Evolutionary conservation across 176 grass and related monocot genomes (phyloP).

Genomic region (Thinopyrum elongatum): DNA sequence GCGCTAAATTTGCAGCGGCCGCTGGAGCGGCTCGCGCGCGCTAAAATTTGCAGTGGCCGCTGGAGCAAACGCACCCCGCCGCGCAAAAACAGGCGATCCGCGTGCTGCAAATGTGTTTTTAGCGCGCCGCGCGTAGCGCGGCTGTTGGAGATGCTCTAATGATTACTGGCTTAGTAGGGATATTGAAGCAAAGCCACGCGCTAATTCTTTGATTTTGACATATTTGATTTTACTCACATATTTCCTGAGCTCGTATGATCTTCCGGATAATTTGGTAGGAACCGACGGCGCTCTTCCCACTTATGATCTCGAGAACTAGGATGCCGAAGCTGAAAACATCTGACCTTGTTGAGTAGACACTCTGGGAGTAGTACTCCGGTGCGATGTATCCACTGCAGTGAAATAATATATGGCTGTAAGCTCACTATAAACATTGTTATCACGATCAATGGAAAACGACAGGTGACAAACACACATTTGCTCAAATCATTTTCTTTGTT

Average conservation of each 20-base stretch:
- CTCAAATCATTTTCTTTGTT: background rate
- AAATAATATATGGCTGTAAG: background rate
- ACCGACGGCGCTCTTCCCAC: slow-evolving; percentile 9
- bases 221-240: slow-evolving; percentile 6
- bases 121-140: too few relatives aligned
- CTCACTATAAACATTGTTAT: too few relatives aligned
- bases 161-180: background rate
- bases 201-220: background rate
- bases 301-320: slow-evolving; percentile 49
- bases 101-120: too few relatives aligned
- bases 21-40: too few relatives aligned
- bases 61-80: too few relatives aligned
- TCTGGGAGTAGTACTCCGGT: slow-evolving; percentile 43
- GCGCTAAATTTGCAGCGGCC: too few relatives aligned
- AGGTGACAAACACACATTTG: background rate
- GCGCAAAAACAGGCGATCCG: too few relatives aligned
- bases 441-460: background rate
- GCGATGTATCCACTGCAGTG: slow-evolving; percentile 50
- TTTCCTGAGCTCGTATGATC: slow-evolving; percentile 29
- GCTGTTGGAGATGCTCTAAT: too few relatives aligned
- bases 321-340: slow-evolving; percentile 54
- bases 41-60: too few relatives aligned
- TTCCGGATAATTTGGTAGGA: slow-evolving; percentile 16
- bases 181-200: background rate
- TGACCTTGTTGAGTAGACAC: slow-evolving; percentile 37